Conservation (phyloP, 2,329 filamentous ascomycete species). For the Pestalotiopsis sp. region DNA sequence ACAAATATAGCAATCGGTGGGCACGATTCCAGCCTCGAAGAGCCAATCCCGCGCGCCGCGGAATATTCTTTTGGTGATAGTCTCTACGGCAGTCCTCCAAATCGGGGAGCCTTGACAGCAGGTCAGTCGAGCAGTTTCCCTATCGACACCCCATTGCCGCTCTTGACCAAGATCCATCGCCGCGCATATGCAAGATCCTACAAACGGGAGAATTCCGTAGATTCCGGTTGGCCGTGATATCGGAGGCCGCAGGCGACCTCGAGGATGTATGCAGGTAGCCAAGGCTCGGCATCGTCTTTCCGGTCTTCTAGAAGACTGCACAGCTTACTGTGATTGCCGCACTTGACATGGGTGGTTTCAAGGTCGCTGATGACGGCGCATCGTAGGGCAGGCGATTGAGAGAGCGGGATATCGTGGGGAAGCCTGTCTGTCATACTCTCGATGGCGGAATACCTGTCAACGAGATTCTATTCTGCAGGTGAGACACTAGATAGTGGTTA, state of each 20-base stretch:
- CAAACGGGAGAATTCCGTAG: neutral
- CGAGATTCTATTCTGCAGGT: no score
- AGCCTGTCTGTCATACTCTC: no score
- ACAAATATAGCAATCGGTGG: neutral
- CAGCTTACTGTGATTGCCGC: neutral
- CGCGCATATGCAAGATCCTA: neutral
- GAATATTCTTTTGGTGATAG: neutral
- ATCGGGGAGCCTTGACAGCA: neutral
- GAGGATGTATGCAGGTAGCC: neutral
- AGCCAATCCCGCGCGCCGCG: neutral
- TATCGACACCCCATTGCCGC: neutral
- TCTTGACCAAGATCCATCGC: neutral
- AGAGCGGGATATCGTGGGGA: no score
- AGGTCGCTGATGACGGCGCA: no score
- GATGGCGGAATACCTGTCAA: no score
- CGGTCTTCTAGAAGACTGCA: neutral
- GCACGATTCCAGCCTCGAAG: neutral
- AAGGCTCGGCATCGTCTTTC: neutral
- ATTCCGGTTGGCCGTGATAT: no score
- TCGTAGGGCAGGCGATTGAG: no score
- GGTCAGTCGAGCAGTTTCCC: neutral
- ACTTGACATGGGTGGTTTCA: neutral
- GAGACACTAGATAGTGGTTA: no score
- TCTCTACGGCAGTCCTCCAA: accelerated
- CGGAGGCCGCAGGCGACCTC: neutral